phyloP scores from a whole-genome alignment of 2,329 filamentous ascomycete genomes.

The Aspergillus melleus region DNA sequence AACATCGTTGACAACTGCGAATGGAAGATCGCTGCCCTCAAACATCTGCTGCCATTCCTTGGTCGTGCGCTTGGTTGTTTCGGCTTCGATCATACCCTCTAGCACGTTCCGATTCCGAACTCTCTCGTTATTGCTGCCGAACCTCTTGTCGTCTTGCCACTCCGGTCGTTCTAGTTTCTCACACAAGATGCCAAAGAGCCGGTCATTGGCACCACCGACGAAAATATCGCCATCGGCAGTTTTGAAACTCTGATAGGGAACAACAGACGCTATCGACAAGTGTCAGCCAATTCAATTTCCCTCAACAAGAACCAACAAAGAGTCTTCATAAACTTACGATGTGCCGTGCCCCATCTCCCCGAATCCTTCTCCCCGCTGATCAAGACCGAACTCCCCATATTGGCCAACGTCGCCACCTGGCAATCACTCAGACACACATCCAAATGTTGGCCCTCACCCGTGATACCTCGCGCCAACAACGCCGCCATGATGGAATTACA shows the following conservation, averaged over 20 bases:
- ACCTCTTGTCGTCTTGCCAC: slow-evolving; percentile 58
- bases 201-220: slow-evolving; percentile 64
- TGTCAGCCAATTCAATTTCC: slow-evolving; percentile 25
- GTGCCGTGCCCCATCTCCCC: slow-evolving; percentile 93
- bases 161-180: slow-evolving; percentile 58
- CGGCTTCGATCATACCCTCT: slow-evolving; percentile 73
- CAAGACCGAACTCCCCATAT: slow-evolving; percentile 88
- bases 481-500: slow-evolving; percentile 95
- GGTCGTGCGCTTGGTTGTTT: slow-evolving; percentile 75
- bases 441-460: slow-evolving; percentile 83
- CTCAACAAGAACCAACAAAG: background rate
- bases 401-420: slow-evolving; percentile 90
- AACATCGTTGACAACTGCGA: slow-evolving; percentile 91
- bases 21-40: slow-evolving; percentile 88
- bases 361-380: slow-evolving; percentile 84
- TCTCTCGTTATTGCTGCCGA: slow-evolving; percentile 58
- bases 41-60: slow-evolving; percentile 82
- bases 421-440: slow-evolving; percentile 91
- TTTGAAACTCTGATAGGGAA: slow-evolving; percentile 84
- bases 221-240: slow-evolving; percentile 64
- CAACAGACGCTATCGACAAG: slow-evolving; percentile 71
- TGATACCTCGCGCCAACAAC: slow-evolving; percentile 70
- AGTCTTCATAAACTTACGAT: slow-evolving; percentile 59
- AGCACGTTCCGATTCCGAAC: slow-evolving; percentile 70
- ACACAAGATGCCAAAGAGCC: slow-evolving; percentile 61